Conservation (phyloP, 2,329 filamentous ascomycete species). For the Colletotrichum sp. region DNA sequence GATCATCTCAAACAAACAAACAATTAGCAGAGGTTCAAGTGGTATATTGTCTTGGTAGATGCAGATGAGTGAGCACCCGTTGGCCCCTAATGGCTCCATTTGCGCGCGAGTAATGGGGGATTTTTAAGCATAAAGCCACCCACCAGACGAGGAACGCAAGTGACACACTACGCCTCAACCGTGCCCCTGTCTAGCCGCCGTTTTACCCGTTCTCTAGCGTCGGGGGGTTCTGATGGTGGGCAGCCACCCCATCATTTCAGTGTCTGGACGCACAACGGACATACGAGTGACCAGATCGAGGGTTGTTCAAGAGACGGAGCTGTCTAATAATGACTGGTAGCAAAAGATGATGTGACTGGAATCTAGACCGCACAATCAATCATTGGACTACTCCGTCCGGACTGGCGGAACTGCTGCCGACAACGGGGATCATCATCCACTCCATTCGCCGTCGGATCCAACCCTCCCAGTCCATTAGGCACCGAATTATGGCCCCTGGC, state of each 20-base stretch:
- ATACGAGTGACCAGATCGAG: neutral
- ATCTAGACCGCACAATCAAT: neutral
- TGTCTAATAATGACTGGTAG: neutral
- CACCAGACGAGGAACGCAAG: neutral
- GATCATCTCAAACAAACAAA: neutral
- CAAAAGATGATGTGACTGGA: neutral
- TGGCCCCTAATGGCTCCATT: neutral
- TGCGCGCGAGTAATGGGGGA: neutral
- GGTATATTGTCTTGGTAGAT: neutral
- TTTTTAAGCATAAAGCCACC: neutral
- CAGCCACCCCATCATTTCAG: neutral
- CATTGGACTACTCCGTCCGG: neutral
- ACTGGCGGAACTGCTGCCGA: neutral
- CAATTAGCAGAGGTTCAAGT: neutral
- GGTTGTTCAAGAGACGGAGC: neutral
- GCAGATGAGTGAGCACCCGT: rapidly evolving
- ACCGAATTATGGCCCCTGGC: neutral
- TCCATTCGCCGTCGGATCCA: neutral
- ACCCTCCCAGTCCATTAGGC: neutral
- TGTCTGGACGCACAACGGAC: neutral
- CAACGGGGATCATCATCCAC: neutral
- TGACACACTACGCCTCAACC: neutral
- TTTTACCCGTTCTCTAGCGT: neutral
- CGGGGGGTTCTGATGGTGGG: neutral
- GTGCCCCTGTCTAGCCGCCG: neutral